Conservation (phyloP, 139 green algal species). For the Raphidocelis subcapitata region DNA sequence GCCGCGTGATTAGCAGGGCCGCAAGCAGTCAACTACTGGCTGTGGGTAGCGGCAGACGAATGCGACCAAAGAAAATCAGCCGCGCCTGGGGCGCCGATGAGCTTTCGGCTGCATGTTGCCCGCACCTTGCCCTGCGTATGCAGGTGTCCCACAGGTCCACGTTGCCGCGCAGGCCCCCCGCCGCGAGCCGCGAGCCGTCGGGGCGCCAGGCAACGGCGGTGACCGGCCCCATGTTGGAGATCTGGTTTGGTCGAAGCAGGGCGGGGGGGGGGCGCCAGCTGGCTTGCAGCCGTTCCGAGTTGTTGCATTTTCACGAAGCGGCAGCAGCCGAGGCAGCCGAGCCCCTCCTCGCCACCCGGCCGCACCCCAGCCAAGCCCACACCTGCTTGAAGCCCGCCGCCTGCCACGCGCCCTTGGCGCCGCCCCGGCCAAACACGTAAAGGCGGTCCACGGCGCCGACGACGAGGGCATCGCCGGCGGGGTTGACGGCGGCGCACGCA, state of each 20-base stretch:
- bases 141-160: constrained; percentile 83
- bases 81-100: too few relatives aligned
- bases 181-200: constrained; percentile 64
- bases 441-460: constrained; percentile 71
- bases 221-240: constrained; percentile 70
- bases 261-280: too few relatives aligned
- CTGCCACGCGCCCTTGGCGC: constrained; percentile 38
- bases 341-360: too few relatives aligned
- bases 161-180: constrained; percentile 62
- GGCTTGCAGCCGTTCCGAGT: too few relatives aligned
- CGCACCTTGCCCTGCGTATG: constrained; percentile 22
- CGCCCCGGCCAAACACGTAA: constrained; percentile 58
- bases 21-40: too few relatives aligned
- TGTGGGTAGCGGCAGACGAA: too few relatives aligned
- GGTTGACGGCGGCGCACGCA: constrained; percentile 58
- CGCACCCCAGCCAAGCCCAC: neutral
- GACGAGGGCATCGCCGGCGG: constrained; percentile 65
- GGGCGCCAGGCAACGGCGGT: constrained; percentile 71
- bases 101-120: too few relatives aligned
- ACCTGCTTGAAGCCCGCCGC: constrained; percentile 49
- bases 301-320: too few relatives aligned
- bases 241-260: constrained; percentile 6
- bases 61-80: too few relatives aligned
- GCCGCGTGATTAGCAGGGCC: too few relatives aligned
- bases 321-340: too few relatives aligned